These are phyloP conservation scores for Leishmania amazonensis DNA, from an alignment of 208 protist species.

Conservation along the genomic window DNA sequence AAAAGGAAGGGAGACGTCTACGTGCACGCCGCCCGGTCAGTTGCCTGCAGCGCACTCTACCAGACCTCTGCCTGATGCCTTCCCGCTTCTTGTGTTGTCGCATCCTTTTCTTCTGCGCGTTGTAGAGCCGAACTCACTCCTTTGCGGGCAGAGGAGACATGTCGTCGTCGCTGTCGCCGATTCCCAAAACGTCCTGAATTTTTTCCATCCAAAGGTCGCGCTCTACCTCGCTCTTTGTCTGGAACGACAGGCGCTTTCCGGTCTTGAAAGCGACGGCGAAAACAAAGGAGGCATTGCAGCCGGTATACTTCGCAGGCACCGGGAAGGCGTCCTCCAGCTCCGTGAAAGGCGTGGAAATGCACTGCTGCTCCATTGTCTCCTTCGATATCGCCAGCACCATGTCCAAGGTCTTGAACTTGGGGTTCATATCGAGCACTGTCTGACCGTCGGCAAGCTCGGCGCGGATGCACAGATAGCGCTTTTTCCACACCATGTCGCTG, in stretches of 20 bases:
- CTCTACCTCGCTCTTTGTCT: conserved; percentile 63
- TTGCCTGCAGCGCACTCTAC: neutral
- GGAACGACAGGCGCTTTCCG: conserved; percentile 73
- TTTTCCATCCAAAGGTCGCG: conserved; percentile 81
- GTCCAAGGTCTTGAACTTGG: conserved; percentile 69
- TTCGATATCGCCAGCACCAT: conserved; percentile 75
- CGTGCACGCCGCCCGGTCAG: neutral
- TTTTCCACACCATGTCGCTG: conserved; percentile 77
- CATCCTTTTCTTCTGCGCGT: neutral
- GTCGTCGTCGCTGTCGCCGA: conserved; percentile 63
- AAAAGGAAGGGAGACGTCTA: neutral
- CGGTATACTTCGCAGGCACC: conserved; percentile 78
- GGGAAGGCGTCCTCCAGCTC: conserved; percentile 81
- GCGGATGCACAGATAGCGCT: conserved; percentile 77
- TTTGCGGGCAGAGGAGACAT: conserved; percentile 15
- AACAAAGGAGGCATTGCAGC: conserved; percentile 65
- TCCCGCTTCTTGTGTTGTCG: neutral
- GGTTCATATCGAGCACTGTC: conserved; percentile 45
- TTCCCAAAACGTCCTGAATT: conserved; percentile 81
- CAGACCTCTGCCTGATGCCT: neutral
- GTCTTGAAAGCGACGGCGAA: conserved; percentile 84
- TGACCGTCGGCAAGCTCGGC: conserved; percentile 65
- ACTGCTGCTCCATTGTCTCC: conserved; percentile 81
- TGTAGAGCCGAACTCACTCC: conserved; percentile 5
- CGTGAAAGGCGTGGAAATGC: conserved; percentile 72